Evolutionary conservation across 495 filamentous ascomycete genomes (phyloP).

Genomic region (Penicillium goetzii): DNA sequence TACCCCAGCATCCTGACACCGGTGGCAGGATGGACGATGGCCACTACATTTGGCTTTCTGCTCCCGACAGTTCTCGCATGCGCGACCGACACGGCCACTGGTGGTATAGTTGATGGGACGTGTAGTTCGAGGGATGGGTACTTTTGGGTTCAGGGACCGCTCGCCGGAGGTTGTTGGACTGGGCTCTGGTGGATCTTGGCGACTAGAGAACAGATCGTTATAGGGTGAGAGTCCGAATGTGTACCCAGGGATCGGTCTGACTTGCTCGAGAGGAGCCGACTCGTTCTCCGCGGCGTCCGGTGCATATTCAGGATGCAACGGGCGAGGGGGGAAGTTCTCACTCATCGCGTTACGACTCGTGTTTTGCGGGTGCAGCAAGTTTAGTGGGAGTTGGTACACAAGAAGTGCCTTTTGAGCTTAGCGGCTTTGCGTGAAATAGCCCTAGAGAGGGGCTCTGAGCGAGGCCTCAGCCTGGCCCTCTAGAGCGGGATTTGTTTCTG

Average conservation of each 20-base stretch:
- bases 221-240: slow-evolving; percentile 12
- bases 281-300: slow-evolving; percentile 31
- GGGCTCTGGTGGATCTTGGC: slow-evolving; percentile 19
- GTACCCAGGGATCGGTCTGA: slow-evolving; percentile 27
- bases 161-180: slow-evolving; percentile 21
- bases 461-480: neutral
- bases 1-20: slow-evolving; percentile 57
- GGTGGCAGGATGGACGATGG: slow-evolving; percentile 57
- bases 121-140: slow-evolving; percentile 43
- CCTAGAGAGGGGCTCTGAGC: slow-evolving; percentile 10
- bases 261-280: slow-evolving; percentile 17
- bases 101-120: slow-evolving; percentile 34
- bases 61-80: slow-evolving; percentile 76
- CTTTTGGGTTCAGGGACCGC: slow-evolving; percentile 37
- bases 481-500: slow-evolving; percentile 1
- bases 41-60: slow-evolving; percentile 69
- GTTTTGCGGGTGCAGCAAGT: neutral
- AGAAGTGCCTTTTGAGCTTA: slow-evolving; percentile 15
- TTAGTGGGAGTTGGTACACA: slow-evolving; percentile 14
- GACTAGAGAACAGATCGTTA: slow-evolving; percentile 25
- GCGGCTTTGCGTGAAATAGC: slow-evolving; percentile 8
- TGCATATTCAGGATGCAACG: slow-evolving; percentile 25
- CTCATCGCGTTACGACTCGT: slow-evolving; percentile 29
- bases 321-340: slow-evolving; percentile 29
- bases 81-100: slow-evolving; percentile 52